Evolutionary conservation across 768 basidiomycete species (phyloP).

Genomic region (Hirschioporus abietinus): DNA sequence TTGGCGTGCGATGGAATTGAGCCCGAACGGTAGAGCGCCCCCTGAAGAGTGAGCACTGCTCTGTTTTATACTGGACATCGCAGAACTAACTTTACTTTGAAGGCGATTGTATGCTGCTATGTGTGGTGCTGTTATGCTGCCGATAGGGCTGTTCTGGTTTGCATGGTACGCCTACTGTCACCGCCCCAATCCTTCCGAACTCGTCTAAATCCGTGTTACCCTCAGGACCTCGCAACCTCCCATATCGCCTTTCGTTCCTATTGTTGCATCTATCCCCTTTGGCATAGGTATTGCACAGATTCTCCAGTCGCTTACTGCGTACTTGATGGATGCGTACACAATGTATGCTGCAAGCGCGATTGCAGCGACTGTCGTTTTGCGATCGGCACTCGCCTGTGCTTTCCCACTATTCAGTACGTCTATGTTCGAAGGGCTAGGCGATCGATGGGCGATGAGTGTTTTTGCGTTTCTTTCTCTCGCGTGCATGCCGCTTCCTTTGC

Average conservation of each 20-base stretch:
- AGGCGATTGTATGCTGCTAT: slow-evolving; percentile 59
- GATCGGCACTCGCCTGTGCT: slow-evolving; percentile 55
- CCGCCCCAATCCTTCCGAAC: neutral
- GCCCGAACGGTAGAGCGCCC: slow-evolving; percentile 43
- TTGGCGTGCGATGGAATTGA: slow-evolving; percentile 41
- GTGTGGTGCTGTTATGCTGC: slow-evolving; percentile 45
- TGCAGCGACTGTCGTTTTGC: slow-evolving; percentile 62
- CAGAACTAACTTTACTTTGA: slow-evolving; percentile 2
- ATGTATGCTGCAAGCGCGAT: slow-evolving; percentile 64
- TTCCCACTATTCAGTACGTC: slow-evolving; percentile 55
- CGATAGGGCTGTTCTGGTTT: slow-evolving; percentile 62
- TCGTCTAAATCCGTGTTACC: slow-evolving; percentile 10
- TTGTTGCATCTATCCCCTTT: slow-evolving; percentile 63
- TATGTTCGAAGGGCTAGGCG: slow-evolving; percentile 49
- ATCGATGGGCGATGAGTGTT: slow-evolving; percentile 49
- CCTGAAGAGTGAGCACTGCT: slow-evolving; percentile 49
- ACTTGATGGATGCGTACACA: slow-evolving; percentile 67
- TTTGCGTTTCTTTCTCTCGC: slow-evolving; percentile 46
- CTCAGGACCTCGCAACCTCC: slow-evolving; percentile 44
- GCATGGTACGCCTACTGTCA: slow-evolving; percentile 43
- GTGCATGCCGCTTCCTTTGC: slow-evolving; percentile 50
- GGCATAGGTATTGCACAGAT: slow-evolving; percentile 61
- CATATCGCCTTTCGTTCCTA: slow-evolving; percentile 62
- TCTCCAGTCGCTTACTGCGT: slow-evolving; percentile 58
- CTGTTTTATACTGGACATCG: neutral